Evolutionary conservation across 106 monocot genomes (phyloP).

Genomic region (Chionographis japonica): DNA sequence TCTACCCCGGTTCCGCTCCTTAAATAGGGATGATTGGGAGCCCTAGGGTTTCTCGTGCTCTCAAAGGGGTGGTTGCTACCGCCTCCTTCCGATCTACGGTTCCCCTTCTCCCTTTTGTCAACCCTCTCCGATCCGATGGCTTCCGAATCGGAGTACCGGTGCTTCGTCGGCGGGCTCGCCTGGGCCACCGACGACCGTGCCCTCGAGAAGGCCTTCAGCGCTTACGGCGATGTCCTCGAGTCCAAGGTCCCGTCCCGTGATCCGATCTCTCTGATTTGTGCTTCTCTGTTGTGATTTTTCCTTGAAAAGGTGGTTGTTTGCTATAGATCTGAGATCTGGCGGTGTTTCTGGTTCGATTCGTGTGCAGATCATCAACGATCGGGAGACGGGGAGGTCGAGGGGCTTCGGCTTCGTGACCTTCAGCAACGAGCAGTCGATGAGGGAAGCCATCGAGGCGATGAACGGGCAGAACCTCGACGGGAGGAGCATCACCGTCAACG

Average conservation of each 20-base stretch:
- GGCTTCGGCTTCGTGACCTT: slow-evolving; percentile 96
- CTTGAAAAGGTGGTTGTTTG: background rate
- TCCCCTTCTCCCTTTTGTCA: slow-evolving; percentile 1
- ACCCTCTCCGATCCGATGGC: slow-evolving; percentile 44
- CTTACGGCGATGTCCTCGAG: slow-evolving; percentile 70
- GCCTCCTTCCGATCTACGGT: slow-evolving; percentile 19
- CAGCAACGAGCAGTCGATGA: slow-evolving; percentile 73
- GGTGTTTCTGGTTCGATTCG: background rate
- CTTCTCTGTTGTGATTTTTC: background rate
- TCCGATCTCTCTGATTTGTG: background rate
- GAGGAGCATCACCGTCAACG: slow-evolving; percentile 91
- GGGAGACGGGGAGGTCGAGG: slow-evolving; percentile 81
- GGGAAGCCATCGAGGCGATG: slow-evolving; percentile 89
- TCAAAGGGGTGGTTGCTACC: slow-evolving; percentile 28
- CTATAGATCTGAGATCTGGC: slow-evolving; percentile 5
- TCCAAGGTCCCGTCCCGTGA: slow-evolving; percentile 45
- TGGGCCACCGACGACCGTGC: slow-evolving; percentile 78
- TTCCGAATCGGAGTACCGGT: slow-evolving; percentile 70
- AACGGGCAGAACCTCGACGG: slow-evolving; percentile 85
- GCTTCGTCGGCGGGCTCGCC: slow-evolving; percentile 89
- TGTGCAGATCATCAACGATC: slow-evolving; percentile 78
- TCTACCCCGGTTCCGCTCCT: background rate
- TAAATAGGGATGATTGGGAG: slow-evolving; percentile 14
- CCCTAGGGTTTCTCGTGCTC: slow-evolving; percentile 15
- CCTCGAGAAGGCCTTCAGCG: slow-evolving; percentile 69